Base-by-base conservation (phyloP, 2,329 filamentous ascomycete genomes). In the Claviceps spartinae region DNA sequence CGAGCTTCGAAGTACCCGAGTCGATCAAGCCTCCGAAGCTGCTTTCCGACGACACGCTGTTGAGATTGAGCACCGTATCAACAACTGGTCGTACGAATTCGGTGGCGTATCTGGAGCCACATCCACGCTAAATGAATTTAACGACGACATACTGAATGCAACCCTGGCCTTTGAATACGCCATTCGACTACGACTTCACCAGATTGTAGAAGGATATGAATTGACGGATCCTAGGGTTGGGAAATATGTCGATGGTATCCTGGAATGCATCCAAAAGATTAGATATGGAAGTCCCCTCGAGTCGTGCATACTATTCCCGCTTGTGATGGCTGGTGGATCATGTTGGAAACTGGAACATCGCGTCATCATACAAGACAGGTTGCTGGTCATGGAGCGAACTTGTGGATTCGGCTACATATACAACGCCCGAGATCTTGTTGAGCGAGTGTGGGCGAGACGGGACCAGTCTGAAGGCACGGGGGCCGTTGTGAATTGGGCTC, bases 321-420 rank as follows among this genome's bases (percentile, higher is more conserved):
- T 72, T 2, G 67, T 71, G 20, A 71, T 71, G 60, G 67, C 68
- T 0, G 69, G 69, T 3, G 67, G 68, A 1, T 60, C 63, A 5
- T 68, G 67, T 51, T 64, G 61, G 54, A 59, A 59, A 5, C 53
- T 64, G 24, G 66, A 68, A 54, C 66, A 72, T 41, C 61, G 67
- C 0, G 62, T 69, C 52, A 57, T 69, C 11, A 65, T 70, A 11
- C 67, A 67, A 42, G 67, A 71, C 54, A 59, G 68, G 4, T 59
- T 71, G 48, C 62, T 71, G 58, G 65, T 72, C 14, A 72, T 72
- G 67, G 69, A 72, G 56, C 61, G 68, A 37, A 72, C 69, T 0
- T 63, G 68, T 30, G 69, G 69, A 0, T 72, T 72, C 52, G 65
- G 66, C 3, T 70, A 72, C 58, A 67, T 72, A 3, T 65, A 69